These are phyloP conservation scores for Beauveria sp. DNA, from an alignment of 2,329 filamentous ascomycete species.

Conservation along the genomic window DNA sequence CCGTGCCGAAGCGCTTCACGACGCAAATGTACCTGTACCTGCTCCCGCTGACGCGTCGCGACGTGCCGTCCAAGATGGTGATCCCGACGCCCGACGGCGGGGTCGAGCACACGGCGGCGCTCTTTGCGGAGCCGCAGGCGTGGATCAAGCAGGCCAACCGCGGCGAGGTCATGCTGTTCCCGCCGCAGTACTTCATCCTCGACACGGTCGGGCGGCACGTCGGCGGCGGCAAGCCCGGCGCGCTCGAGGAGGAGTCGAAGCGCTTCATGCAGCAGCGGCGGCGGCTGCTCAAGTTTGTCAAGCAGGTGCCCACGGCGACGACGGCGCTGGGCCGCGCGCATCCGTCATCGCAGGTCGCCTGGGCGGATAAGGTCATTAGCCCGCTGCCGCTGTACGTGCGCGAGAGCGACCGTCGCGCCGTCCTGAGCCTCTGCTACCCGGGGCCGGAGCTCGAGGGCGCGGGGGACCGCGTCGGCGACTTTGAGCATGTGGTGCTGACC, in stretches of 20 bases:
- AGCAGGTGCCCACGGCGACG: slow-evolving; percentile 32
- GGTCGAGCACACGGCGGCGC: slow-evolving; percentile 61
- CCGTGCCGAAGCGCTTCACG: slow-evolving; percentile 69
- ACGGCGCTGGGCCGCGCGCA: slow-evolving; percentile 32
- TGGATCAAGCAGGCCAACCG: slow-evolving; percentile 60
- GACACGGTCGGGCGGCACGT: slow-evolving; percentile 50
- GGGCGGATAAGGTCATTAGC: slow-evolving; percentile 55
- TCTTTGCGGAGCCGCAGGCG: slow-evolving; percentile 60
- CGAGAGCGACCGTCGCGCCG: slow-evolving; percentile 35
- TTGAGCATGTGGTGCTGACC: slow-evolving; percentile 51
- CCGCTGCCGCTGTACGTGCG: slow-evolving; percentile 41
- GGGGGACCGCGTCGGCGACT: slow-evolving; percentile 44
- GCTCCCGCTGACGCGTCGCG: slow-evolving; percentile 45
- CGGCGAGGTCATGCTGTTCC: slow-evolving; percentile 75
- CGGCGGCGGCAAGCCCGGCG: slow-evolving; percentile 21
- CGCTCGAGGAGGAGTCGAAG: slow-evolving; percentile 19
- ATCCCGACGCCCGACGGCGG: slow-evolving; percentile 67
- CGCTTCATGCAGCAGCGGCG: slow-evolving; percentile 43
- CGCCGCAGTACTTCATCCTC: slow-evolving; percentile 77
- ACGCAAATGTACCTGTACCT: slow-evolving; percentile 98
- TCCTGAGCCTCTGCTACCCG: slow-evolving; percentile 51
- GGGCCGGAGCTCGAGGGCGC: slow-evolving; percentile 44
- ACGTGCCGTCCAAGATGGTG: slow-evolving; percentile 39
- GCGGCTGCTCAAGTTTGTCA: slow-evolving; percentile 46
- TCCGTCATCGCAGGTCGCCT: slow-evolving; percentile 39